Percentiles rank a stretch among this genome's conserved stretches.
Evolutionary conservation across 2,329 filamentous ascomycete species (phyloP).

Genomic region (Xylaria polymorpha): DNA sequence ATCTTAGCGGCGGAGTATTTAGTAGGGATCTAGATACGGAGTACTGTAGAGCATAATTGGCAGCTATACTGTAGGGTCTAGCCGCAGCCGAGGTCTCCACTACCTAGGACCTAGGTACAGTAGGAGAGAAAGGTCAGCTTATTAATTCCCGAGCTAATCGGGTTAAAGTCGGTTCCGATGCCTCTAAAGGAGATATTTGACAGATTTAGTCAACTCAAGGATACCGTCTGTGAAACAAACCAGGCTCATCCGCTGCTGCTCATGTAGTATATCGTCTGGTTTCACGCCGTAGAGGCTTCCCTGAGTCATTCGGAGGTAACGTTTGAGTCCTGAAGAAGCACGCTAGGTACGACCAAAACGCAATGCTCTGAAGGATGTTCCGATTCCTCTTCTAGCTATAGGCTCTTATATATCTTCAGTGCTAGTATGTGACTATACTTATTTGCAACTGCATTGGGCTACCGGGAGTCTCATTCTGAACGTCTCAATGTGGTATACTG

Average conservation of each 20-base stretch:
- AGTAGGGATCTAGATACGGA: no score
- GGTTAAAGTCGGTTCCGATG: neutral
- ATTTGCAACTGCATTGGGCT: neutral
- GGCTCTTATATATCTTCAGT: neutral
- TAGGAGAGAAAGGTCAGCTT: neutral
- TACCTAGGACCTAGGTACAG: no score
- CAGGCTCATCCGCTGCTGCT: neutral
- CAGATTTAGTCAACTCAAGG: neutral
- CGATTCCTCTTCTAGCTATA: neutral
- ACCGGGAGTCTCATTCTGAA: neutral
- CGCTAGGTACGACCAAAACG: neutral
- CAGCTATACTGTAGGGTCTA: neutral
- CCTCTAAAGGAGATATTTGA: neutral
- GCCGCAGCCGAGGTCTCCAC: constrained; percentile 11
- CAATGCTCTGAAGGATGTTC: neutral
- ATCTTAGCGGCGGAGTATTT: neutral
- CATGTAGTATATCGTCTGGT: neutral
- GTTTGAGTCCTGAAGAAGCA: neutral
- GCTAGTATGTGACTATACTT: neutral
- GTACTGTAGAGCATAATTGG: neutral
- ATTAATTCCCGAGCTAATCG: constrained; percentile 15
- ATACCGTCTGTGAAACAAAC: neutral
- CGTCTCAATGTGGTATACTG: neutral
- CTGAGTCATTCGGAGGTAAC: neutral
- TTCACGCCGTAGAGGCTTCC: neutral